Percentiles rank a stretch among this genome's conserved stretches.
Evolutionary conservation across 768 basidiomycete genomes (phyloP).

Genomic region (Suillus cothurnatus): DNA sequence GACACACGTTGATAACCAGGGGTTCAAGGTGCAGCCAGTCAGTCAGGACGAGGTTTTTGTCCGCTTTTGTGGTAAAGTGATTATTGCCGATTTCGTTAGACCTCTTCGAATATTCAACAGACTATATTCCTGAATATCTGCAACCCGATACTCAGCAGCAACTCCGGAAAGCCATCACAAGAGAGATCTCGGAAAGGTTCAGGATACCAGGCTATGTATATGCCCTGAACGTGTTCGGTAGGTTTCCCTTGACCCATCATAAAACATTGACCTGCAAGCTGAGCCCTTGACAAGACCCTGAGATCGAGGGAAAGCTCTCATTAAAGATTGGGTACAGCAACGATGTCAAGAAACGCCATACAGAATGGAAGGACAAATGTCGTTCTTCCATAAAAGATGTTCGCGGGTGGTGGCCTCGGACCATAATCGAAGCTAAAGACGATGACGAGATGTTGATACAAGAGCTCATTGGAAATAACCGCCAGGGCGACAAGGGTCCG

Average conservation of each 20-base stretch:
- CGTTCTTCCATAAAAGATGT: conserved; percentile 72
- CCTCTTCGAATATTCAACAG: conserved; percentile 36
- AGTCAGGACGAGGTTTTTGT: conserved; percentile 46
- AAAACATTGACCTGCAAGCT: not conserved
- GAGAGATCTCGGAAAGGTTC: conserved; percentile 57
- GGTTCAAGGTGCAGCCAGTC: conserved; percentile 55
- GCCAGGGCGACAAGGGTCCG: conserved; percentile 58
- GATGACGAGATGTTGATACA: conserved; percentile 39
- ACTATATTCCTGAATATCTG: conserved; percentile 72
- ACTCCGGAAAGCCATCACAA: conserved; percentile 54
- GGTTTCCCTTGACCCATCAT: conserved; percentile 13
- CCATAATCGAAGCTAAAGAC: conserved; percentile 39
- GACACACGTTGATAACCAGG: conserved; percentile 45
- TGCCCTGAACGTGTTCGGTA: conserved; percentile 60
- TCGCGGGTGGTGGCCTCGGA: conserved; percentile 73
- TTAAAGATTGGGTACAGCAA: conserved; percentile 80
- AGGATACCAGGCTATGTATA: conserved; percentile 82
- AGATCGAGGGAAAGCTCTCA: conserved; percentile 45
- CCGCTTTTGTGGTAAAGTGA: conserved; percentile 53
- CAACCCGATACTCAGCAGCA: conserved; percentile 59
- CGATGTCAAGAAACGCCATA: conserved; percentile 70
- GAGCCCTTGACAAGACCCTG: conserved; percentile 26
- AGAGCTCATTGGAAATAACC: conserved; percentile 65
- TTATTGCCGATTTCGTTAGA: conserved; percentile 2
- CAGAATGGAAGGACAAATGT: conserved; percentile 82